Evolutionary conservation across 441 rosid species (phyloP).

Genomic region (Gossypium gossypioides): DNA sequence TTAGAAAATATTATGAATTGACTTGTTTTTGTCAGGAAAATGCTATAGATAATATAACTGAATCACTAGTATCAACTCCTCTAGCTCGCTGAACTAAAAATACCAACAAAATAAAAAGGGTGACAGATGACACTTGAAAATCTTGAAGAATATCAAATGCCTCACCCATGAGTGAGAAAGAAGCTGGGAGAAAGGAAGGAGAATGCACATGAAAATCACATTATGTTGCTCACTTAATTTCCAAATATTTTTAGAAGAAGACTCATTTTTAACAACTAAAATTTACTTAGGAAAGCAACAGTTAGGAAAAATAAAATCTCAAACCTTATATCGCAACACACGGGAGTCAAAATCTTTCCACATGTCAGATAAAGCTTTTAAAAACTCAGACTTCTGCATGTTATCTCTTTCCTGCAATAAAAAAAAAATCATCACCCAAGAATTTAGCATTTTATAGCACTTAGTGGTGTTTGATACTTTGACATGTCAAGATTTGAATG

Average conservation of each 20-base stretch:
- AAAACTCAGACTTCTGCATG: conserved; percentile 95
- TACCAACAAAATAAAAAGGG: background rate
- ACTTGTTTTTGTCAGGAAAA: background rate
- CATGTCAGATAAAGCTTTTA: conserved; percentile 94
- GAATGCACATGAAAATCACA: background rate
- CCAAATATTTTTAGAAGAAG: background rate
- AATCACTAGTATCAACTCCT: background rate
- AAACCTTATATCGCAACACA: conserved; percentile 90
- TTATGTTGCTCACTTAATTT: background rate
- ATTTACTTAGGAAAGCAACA: background rate
- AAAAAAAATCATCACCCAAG: conserved; percentile 14
- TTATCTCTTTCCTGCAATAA: conserved; percentile 77
- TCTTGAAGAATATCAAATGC: background rate
- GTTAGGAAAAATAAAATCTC: conserved; percentile 17
- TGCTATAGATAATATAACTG: background rate
- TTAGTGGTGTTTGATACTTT: background rate
- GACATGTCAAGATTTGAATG: no score
- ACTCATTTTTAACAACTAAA: background rate
- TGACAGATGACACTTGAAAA: background rate
- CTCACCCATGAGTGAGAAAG: background rate
- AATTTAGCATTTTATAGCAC: background rate
- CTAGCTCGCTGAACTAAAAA: background rate
- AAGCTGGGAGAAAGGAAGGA: background rate
- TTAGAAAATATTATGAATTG: background rate
- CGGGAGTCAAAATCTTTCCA: conserved; percentile 98